A percentile compares a stretch with the other conserved stretches of the same genome.
Conservation (phyloP, 106 monocot genomes). For the Allium sativum region DNA sequence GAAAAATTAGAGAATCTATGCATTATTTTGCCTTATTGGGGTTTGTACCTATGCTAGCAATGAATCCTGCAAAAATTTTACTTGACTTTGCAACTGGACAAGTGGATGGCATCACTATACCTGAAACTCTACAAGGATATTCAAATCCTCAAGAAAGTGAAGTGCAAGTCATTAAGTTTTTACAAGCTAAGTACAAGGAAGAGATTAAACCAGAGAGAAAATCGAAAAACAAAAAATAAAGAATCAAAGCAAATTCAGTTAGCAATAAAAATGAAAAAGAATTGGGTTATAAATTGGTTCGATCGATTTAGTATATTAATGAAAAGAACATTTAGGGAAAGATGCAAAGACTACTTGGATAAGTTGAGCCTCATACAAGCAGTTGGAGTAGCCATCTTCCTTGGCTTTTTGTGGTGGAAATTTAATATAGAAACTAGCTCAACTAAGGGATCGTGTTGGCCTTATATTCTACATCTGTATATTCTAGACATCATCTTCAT, state of each 20-base stretch:
- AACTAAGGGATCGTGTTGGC: conserved; percentile 76
- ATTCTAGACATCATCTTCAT: conserved; percentile 82
- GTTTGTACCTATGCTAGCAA: conserved; percentile 71
- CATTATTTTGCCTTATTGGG: conserved; percentile 72
- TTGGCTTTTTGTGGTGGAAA: conserved; percentile 95
- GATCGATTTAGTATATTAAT: conserved; percentile 63
- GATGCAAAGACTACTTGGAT: conserved; percentile 67
- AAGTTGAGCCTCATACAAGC: conserved; percentile 66
- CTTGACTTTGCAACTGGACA: conserved; percentile 80
- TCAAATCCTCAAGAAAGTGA: conserved; percentile 26
- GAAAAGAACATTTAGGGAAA: conserved; percentile 73
- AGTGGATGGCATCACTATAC: conserved; percentile 60
- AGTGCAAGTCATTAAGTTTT: conserved; percentile 43
- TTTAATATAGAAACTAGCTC: conserved; percentile 58
- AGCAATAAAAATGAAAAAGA: conserved; percentile 52
- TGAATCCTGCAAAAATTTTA: conserved; percentile 90
- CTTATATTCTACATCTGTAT: conserved; percentile 88
- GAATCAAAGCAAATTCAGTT: conserved; percentile 29
- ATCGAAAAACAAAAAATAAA: conserved; percentile 24
- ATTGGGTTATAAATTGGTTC: conserved; percentile 60
- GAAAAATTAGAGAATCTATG: conserved; percentile 54
- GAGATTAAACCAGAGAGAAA: conserved; percentile 43
- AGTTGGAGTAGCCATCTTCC: conserved; percentile 67
- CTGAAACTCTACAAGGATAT: conserved; percentile 22
- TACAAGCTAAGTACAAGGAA: conserved; percentile 63